These are phyloP conservation scores for Arbutus unedo DNA, from an alignment of 148 eudicot genomes.

Conservation along the genomic window DNA sequence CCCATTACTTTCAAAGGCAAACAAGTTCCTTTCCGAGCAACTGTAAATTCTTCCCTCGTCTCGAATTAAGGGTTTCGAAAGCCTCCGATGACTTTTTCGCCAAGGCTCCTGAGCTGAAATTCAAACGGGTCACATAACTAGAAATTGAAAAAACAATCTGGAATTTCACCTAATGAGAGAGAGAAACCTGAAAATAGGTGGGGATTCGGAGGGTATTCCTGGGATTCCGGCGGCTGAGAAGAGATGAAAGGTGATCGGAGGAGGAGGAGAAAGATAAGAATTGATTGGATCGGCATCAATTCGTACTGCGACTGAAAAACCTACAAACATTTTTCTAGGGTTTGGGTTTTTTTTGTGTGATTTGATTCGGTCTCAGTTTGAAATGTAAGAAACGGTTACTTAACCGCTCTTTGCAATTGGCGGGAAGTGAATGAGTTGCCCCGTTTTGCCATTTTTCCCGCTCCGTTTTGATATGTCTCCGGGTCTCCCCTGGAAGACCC, in stretches of 20 bases:
- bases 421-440: constrained; percentile 13
- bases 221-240: constrained; percentile 4
- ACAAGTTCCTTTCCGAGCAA: constrained; percentile 57
- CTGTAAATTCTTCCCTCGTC: constrained; percentile 65
- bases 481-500: not conserved
- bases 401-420: constrained; percentile 19
- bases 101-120: constrained; percentile 39
- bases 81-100: constrained; percentile 41
- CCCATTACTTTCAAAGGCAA: constrained; percentile 73
- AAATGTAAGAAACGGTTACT: constrained; percentile 18
- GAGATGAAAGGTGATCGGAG: not conserved
- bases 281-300: constrained; percentile 10
- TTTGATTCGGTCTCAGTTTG: not conserved
- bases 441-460: not conserved
- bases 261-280: constrained; percentile 15
- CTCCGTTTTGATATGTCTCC: not conserved
- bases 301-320: not conserved
- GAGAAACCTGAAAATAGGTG: constrained; percentile 23
- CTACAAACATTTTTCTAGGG: not conserved
- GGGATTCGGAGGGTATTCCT: constrained; percentile 8
- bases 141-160: not conserved
- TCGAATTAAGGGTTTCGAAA: constrained; percentile 58
- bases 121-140: not conserved
- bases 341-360: not conserved
- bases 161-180: not conserved